Percentiles rank a stretch among this genome's conserved stretches.
These are phyloP conservation scores for Pestalotiopsis sp. DNA, from an alignment of 2,329 filamentous ascomycete genomes.

Conservation along the genomic window DNA sequence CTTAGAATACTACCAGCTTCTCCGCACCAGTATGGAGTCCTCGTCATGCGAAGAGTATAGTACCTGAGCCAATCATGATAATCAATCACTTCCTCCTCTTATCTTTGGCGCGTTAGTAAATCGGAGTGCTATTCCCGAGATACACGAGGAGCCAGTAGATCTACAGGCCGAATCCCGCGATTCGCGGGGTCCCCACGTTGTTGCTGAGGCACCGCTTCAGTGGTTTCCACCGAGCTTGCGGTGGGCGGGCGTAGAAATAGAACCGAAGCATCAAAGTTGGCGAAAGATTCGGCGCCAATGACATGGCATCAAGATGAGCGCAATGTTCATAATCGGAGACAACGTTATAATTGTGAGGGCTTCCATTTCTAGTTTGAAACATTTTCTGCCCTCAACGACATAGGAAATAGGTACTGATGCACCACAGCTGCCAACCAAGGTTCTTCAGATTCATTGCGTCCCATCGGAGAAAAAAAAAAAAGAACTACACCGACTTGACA, in stretches of 20 bases:
- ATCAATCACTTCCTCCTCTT: not conserved
- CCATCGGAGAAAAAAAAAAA: too few relatives aligned
- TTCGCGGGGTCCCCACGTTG: not conserved
- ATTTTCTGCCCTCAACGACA: too few relatives aligned
- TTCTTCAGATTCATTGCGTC: too few relatives aligned
- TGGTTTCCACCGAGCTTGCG: not conserved
- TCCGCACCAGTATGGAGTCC: not conserved
- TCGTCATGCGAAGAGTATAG: not conserved
- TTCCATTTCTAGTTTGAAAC: too few relatives aligned
- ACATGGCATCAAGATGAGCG: too few relatives aligned
- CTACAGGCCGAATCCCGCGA: not conserved
- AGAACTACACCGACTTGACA: too few relatives aligned
- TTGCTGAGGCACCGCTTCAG: too few relatives aligned
- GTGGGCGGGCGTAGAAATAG: not conserved
- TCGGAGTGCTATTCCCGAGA: not conserved
- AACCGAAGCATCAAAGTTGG: not conserved
- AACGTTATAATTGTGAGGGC: too few relatives aligned
- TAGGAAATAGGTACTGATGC: too few relatives aligned
- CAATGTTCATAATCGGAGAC: too few relatives aligned
- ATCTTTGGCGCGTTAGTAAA: not conserved
- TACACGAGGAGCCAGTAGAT: not conserved
- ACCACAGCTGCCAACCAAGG: too few relatives aligned
- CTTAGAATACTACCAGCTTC: not conserved
- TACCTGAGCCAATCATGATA: not conserved
- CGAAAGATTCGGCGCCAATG: not conserved